phyloP scores from a whole-genome alignment of 306 rosid genomes.

The Sphenostylis stenocarpa region DNA sequence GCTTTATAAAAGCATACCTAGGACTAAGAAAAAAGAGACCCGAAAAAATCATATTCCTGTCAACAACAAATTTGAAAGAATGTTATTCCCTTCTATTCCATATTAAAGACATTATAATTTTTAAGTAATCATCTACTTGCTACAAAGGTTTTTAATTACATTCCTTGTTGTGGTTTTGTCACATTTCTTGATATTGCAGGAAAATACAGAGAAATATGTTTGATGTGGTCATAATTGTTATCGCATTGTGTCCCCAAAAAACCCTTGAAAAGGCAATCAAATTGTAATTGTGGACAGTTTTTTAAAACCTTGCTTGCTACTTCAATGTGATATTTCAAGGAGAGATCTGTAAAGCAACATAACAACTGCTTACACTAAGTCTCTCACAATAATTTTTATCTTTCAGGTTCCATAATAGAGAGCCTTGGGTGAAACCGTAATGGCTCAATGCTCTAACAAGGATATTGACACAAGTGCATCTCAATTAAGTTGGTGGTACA shows the following conservation, averaged over 20 bases:
- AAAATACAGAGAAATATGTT: neutral
- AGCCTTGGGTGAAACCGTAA: conserved; percentile 43
- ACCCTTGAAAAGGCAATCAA: neutral
- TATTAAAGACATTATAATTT: neutral
- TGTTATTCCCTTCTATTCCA: too few relatives aligned
- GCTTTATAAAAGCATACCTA: too few relatives aligned
- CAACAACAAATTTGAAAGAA: too few relatives aligned
- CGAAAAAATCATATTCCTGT: too few relatives aligned
- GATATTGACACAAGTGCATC: conserved; percentile 58
- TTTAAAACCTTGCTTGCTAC: neutral
- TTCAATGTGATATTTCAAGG: neutral
- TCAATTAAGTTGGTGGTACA: conserved; percentile 61
- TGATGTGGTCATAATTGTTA: neutral
- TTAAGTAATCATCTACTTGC: neutral
- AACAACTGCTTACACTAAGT: neutral
- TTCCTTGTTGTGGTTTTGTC: neutral
- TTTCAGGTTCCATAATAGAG: conserved; percentile 39
- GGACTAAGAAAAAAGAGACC: too few relatives aligned
- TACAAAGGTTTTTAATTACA: neutral
- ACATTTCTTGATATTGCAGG: neutral
- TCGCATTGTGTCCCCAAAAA: neutral
- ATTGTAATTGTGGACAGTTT: neutral
- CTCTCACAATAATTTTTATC: neutral
- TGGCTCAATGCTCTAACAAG: conserved; percentile 49
- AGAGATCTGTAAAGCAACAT: neutral